Percentiles rank a stretch among this genome's conserved stretches.
Conservation (phyloP, 441 rosid species). For the Geranium incanum region DNA sequence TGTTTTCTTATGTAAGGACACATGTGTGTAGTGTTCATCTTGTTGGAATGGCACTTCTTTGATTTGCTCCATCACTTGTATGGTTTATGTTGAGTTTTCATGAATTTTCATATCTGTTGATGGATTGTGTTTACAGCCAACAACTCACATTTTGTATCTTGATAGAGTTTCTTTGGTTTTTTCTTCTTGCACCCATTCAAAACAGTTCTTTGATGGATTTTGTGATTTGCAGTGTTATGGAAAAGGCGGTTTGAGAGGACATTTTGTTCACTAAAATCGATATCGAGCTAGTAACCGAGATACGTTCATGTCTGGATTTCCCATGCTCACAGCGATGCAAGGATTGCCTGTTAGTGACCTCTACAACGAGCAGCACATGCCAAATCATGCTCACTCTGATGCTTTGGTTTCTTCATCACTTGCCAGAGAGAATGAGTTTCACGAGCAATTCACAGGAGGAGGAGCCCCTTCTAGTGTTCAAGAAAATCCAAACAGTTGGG, state of each 20-base stretch:
- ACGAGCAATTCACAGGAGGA: slow-evolving; percentile 34
- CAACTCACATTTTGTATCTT: background rate
- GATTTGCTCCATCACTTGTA: background rate
- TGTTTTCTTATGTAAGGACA: background rate
- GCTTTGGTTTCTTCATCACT: slow-evolving; percentile 21
- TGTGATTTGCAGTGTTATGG: background rate
- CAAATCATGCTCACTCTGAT: slow-evolving; percentile 22
- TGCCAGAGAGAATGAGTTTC: slow-evolving; percentile 34
- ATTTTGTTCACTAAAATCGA: slow-evolving; percentile 28
- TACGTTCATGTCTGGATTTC: slow-evolving; percentile 26
- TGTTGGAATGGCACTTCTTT: background rate
- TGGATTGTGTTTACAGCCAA: background rate
- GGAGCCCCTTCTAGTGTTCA: slow-evolving; percentile 35
- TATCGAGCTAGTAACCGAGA: slow-evolving; percentile 27
- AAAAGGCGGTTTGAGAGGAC: slow-evolving; percentile 32
- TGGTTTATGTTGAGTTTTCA: background rate
- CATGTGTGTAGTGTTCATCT: background rate
- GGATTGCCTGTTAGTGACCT: slow-evolving; percentile 26
- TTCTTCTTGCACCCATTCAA: too few species aligned
- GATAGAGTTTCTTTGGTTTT: too few species aligned
- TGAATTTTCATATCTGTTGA: background rate
- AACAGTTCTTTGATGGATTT: background rate
- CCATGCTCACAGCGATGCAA: slow-evolving; percentile 28
- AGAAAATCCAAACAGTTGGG: slow-evolving; percentile 38
- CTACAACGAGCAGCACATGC: slow-evolving; percentile 19